Evolutionary conservation across 768 basidiomycete genomes (phyloP).

Genomic region (Tylopilus balloui): DNA sequence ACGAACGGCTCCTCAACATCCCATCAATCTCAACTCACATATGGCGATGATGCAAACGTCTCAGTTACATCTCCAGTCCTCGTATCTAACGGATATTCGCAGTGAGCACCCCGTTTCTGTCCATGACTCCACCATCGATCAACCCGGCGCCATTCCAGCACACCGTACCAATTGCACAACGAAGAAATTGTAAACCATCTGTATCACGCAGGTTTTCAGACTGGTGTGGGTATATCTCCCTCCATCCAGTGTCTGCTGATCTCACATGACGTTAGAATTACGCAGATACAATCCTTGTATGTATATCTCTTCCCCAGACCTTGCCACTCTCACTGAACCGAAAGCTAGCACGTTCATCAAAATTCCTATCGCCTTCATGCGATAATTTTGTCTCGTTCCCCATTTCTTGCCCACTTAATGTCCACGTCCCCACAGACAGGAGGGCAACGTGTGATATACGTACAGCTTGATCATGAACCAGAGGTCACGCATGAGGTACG

Average conservation of each 20-base stretch:
- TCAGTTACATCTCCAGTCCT: conserved; percentile 33
- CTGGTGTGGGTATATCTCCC: conserved; percentile 54
- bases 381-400: conserved; percentile 83
- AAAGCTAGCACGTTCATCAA: conserved; percentile 66
- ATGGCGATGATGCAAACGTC: conserved; percentile 29
- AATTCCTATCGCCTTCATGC: conserved; percentile 74
- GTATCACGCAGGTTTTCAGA: conserved; percentile 76
- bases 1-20: conserved; percentile 45
- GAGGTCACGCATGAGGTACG: conserved; percentile 82
- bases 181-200: conserved; percentile 75
- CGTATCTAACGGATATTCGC: conserved; percentile 53
- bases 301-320: conserved; percentile 24
- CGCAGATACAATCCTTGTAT: conserved; percentile 73
- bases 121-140: conserved; percentile 2
- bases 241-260: conserved; percentile 6
- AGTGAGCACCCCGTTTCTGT: conserved; percentile 42
- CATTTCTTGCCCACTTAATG: conserved; percentile 85
- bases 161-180: conserved; percentile 61
- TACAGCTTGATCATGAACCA: conserved; percentile 72
- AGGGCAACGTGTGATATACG: conserved; percentile 65
- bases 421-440: conserved; percentile 67
- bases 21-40: conserved; percentile 36
- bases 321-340: conserved; percentile 10
- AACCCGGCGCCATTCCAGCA: conserved; percentile 21
- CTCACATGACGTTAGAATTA: conserved; percentile 55